These are phyloP conservation scores for Helianthus annuus DNA, from an alignment of 129 eudicot species.

Conservation along the genomic window HanXRQr2.0-SUNRISE NC_035446.2:130607579-130608078, in stretches of 20 bases:
- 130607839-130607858: background rate
- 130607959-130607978: background rate
- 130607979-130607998: background rate
- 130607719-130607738: background rate
- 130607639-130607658: background rate
- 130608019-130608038: background rate
- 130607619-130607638: conserved; percentile 1
- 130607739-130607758: background rate
- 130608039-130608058: background rate
- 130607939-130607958: background rate
- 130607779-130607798: background rate
- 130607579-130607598: conserved; percentile 1
- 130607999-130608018: background rate
- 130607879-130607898: background rate
- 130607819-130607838: background rate
- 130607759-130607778: background rate
- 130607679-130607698: background rate
- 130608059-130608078: background rate
- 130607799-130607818: background rate
- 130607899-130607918: background rate
- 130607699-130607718: background rate
- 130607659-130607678: background rate
- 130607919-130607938: background rate
- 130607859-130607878: background rate
- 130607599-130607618: background rate